A percentile compares a stretch with the other conserved stretches of the same genome.
Evolutionary conservation across 2,329 filamentous ascomycete species (phyloP).

Genomic region (Plectosphaerella sp.): DNA sequence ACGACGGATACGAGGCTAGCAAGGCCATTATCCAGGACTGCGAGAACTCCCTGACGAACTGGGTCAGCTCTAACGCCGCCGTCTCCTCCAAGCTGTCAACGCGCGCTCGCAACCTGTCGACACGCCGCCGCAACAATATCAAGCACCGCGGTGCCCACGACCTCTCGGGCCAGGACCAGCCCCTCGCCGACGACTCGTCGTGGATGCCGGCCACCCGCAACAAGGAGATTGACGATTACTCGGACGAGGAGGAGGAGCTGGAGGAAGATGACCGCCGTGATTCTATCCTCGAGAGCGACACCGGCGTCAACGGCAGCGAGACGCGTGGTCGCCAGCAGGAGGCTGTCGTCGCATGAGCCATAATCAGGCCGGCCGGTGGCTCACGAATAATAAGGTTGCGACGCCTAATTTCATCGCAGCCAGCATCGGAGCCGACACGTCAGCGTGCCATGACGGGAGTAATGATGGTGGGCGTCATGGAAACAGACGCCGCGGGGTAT

Average conservation of each 20-base stretch:
- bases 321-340: slow-evolving; percentile 52
- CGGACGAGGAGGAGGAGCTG: slow-evolving; percentile 63
- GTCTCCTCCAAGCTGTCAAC: slow-evolving; percentile 84
- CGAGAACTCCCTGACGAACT: slow-evolving; percentile 95
- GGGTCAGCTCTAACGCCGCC: slow-evolving; percentile 86
- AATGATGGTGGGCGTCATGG: too few species aligned
- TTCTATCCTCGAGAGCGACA: slow-evolving; percentile 48
- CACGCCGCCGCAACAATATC: slow-evolving; percentile 73
- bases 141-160: slow-evolving; percentile 71
- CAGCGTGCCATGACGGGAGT: too few species aligned
- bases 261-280: slow-evolving; percentile 48
- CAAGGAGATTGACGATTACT: slow-evolving; percentile 51
- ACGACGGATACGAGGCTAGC: slow-evolving; percentile 97
- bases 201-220: slow-evolving; percentile 75
- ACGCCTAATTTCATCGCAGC: slow-evolving; percentile 6
- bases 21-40: slow-evolving; percentile 99
- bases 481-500: too few species aligned
- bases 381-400: slow-evolving; percentile 1
- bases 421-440: too few species aligned
- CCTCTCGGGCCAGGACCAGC: slow-evolving; percentile 75
- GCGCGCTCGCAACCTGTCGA: slow-evolving; percentile 81
- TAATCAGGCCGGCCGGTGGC: not conserved
- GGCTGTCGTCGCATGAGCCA: slow-evolving; percentile 37
- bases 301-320: slow-evolving; percentile 48
- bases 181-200: slow-evolving; percentile 72